Evolutionary conservation across 768 basidiomycete species (phyloP), one percentile per base, ranked within the genome.

Genomic region (Phlebiopsis flavidoalba): DNA sequence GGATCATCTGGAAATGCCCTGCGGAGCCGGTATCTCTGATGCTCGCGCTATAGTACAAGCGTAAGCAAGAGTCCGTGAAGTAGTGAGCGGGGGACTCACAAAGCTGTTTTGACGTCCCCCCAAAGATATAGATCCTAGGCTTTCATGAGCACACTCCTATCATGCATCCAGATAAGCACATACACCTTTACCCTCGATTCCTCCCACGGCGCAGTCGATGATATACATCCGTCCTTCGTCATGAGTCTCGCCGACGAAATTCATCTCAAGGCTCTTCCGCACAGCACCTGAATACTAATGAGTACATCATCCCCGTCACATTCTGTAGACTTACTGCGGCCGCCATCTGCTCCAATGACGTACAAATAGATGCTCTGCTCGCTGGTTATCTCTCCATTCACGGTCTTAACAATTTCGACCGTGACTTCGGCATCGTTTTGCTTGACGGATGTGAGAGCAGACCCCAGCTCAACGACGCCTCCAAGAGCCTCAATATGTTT

Each of bases 51-150:
- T 57, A 36, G 40, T 6, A 12, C 15, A 50, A 5, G 6, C 11
- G 26, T 45, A 1, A 8, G n/a, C 12, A 8, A 11, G 17, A 15
- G 10, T 3, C 26, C 21, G 2, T 22, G 56, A 46, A 12, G 22
- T 15, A 35, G 33, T 17, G 8, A 59, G n/a, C 10, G 37, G 17
- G 10, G 15, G 24, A 15, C 61, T 35, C 22, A 67, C 70, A 65
- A 26, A 63, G 58, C 56, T 1, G 50, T 56, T 6, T 58, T 53
- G 10, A 35, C 24, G 36, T 53, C 51, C 21, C 56, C 60, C 71
- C 72, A 73, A 17, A 65, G 49, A 48, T 71, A 67, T 63, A 66
- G 66, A 57, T 49, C 47, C 70, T 73, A 50, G 26, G 26, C 6
- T 31, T 8, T 53, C 15, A 26, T 53, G 33, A 10, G 15, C 15